A percentile compares a stretch with the other conserved stretches of the same genome.
These are phyloP conservation scores for Eucalyptus cloeziana DNA, from an alignment of 345 rosid species.

Conservation along the genomic window DNA sequence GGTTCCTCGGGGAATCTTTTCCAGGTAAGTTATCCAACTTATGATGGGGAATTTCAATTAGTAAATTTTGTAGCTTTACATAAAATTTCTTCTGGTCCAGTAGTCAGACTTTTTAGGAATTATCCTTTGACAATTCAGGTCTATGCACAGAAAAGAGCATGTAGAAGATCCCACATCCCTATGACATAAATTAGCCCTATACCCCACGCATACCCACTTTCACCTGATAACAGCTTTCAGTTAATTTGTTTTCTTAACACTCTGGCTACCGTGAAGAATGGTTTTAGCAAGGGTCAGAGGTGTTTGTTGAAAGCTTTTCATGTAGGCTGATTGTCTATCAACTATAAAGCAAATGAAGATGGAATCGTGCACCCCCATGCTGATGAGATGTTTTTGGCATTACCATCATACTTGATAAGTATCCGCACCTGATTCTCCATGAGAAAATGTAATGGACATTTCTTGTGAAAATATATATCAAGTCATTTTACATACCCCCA, in stretches of 20 bases:
- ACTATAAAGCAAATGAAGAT: background rate
- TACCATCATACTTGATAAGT: background rate
- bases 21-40: background rate
- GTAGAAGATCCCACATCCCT: background rate
- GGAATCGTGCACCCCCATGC: background rate
- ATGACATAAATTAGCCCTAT: background rate
- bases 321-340: background rate
- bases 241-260: background rate
- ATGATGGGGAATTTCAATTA: background rate
- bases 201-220: background rate
- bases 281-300: background rate
- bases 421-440: background rate
- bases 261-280: background rate
- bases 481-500: conserved; percentile 45
- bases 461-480: background rate
- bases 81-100: background rate
- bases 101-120: background rate
- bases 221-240: background rate
- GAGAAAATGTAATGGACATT: background rate
- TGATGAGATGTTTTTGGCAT: background rate
- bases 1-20: background rate
- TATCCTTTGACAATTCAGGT: background rate
- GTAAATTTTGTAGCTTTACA: background rate
- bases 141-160: background rate
- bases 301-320: background rate